phyloP scores from a whole-genome alignment of 208 protist species.

The Crithidia brevicula region DNA sequence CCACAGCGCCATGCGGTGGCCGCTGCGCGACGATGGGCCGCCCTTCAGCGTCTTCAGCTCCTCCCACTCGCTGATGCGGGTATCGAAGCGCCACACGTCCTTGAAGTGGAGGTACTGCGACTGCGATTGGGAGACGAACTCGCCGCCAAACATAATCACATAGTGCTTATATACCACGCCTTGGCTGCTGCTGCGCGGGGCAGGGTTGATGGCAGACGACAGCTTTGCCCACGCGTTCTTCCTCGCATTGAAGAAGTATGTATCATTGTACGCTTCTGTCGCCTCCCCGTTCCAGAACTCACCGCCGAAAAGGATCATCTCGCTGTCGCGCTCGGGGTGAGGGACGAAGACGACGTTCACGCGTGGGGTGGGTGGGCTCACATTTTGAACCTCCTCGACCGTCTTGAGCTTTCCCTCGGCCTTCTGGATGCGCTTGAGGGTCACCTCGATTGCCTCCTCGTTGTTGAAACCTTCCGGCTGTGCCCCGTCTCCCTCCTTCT shows the following conservation, averaged over 20 bases:
- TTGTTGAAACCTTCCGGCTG: conserved; percentile 69
- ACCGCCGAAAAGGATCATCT: conserved; percentile 92
- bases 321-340: conserved; percentile 75
- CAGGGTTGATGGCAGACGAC: conserved; percentile 66
- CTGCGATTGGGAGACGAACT: conserved; percentile 94
- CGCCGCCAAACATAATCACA: conserved; percentile 86
- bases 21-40: conserved; percentile 88
- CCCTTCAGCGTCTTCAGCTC: conserved; percentile 81
- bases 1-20: conserved; percentile 92
- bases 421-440: conserved; percentile 82
- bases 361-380: conserved; percentile 70
- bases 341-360: conserved; percentile 79
- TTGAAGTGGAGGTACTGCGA: conserved; percentile 93
- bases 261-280: conserved; percentile 90
- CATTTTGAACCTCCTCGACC: conserved; percentile 67
- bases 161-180: conserved; percentile 87
- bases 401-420: conserved; percentile 62
- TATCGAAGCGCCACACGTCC: conserved; percentile 90
- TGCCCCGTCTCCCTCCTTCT: conserved; percentile 24
- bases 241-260: conserved; percentile 84
- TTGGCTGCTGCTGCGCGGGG: conserved; percentile 85
- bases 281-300: conserved; percentile 89
- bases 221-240: conserved; percentile 71
- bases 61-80: conserved; percentile 77
- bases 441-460: conserved; percentile 87